These are phyloP conservation scores for Moniliophthora roreri DNA, from an alignment of 1,284 basidiomycete genomes.

Conservation along the genomic window DNA sequence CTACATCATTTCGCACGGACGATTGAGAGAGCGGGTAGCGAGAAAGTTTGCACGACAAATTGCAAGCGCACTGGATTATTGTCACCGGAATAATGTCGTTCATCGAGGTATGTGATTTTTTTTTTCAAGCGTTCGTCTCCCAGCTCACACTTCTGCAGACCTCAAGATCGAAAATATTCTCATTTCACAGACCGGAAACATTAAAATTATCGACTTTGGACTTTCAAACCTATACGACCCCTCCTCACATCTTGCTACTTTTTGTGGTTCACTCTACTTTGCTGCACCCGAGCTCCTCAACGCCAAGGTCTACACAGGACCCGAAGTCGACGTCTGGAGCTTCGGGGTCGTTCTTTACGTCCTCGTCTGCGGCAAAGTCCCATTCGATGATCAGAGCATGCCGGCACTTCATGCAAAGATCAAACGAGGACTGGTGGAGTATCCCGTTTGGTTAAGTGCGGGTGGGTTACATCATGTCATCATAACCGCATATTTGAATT, in stretches of 20 bases:
- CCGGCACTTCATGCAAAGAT: slow-evolving; percentile 99
- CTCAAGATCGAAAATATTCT: slow-evolving; percentile 99
- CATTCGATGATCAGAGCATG: slow-evolving; percentile 99
- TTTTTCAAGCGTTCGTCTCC: slow-evolving; percentile 13
- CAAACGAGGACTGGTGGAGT: slow-evolving; percentile 95
- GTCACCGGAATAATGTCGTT: slow-evolving; percentile 96
- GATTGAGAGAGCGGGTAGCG: slow-evolving; percentile 91
- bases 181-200: slow-evolving; percentile 97
- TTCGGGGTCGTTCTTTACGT: slow-evolving; percentile 98
- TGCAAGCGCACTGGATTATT: slow-evolving; percentile 93
- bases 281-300: slow-evolving; percentile 97
- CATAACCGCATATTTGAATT: neutral
- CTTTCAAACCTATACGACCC: slow-evolving; percentile 97
- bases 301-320: slow-evolving; percentile 94
- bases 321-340: slow-evolving; percentile 98
- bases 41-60: slow-evolving; percentile 98
- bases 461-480: slow-evolving; percentile 48
- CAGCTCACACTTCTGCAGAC: slow-evolving; percentile 45
- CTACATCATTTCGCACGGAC: slow-evolving; percentile 99
- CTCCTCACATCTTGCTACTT: slow-evolving; percentile 81
- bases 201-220: slow-evolving; percentile 99
- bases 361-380: slow-evolving; percentile 96
- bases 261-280: slow-evolving; percentile 98
- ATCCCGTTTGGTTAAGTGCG: slow-evolving; percentile 94
- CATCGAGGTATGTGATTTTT: slow-evolving; percentile 66